Percentiles rank a stretch among this genome's conserved stretches.
Evolutionary conservation across 1,284 basidiomycete species (phyloP).

Genomic region (Cutaneotrichosporon cutaneum): DNA sequence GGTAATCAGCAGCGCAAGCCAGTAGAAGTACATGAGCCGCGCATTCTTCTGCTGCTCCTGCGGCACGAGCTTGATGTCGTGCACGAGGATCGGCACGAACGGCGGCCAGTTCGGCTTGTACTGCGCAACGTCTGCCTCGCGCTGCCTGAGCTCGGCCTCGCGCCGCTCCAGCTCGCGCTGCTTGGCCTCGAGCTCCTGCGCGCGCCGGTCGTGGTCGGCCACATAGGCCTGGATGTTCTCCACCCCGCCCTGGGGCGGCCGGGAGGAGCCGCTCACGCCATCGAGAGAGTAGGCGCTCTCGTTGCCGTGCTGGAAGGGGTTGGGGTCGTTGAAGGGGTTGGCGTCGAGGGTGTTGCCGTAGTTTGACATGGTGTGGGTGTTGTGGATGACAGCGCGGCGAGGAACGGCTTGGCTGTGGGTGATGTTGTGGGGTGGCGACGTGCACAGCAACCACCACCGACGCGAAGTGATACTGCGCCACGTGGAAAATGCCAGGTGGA

Average conservation of each 20-base stretch:
- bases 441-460: background rate
- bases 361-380: background rate
- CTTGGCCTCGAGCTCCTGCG: conserved; percentile 36
- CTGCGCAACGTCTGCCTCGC: conserved; percentile 34
- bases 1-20: conserved; percentile 76
- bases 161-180: conserved; percentile 40
- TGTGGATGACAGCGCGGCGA: background rate
- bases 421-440: background rate
- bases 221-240: conserved; percentile 27
- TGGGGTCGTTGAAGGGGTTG: conserved; percentile 43
- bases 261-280: conserved; percentile 17
- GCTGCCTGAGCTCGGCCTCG: conserved; percentile 35
- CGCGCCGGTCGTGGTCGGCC: conserved; percentile 26
- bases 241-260: conserved; percentile 20
- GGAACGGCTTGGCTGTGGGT: background rate
- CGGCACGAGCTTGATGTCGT: conserved; percentile 86
- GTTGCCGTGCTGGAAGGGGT: conserved; percentile 44
- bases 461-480: background rate
- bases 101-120: conserved; percentile 52
- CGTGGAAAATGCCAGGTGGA: background rate
- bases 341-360: conserved; percentile 24
- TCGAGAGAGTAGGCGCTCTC: conserved; percentile 47
- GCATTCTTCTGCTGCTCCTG: conserved; percentile 76
- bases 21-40: conserved; percentile 79
- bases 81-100: conserved; percentile 87